Evolutionary conservation across 257 asterid genomes (phyloP).

Genomic region (Verbascum thapsus): DNA sequence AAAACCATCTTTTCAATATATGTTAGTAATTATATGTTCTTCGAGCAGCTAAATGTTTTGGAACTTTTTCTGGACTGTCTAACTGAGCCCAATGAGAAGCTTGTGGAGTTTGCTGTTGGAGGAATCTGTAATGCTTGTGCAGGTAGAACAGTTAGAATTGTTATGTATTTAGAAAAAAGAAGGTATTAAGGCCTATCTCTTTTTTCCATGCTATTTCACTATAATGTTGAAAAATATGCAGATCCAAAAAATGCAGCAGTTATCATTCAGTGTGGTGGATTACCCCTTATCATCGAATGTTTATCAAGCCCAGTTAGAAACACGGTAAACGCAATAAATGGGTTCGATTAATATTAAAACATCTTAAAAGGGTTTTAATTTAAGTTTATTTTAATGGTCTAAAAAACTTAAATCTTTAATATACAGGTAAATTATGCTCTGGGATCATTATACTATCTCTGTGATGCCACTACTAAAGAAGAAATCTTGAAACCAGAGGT

Average conservation of each 20-base stretch:
- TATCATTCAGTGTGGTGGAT: constrained; percentile 65
- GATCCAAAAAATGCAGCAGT: constrained; percentile 88
- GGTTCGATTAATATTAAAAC: background rate
- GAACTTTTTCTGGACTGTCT: constrained; percentile 94
- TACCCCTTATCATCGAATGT: constrained; percentile 83
- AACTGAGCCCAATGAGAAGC: constrained; percentile 86
- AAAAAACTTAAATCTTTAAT: constrained; percentile 13
- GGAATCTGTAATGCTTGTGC: constrained; percentile 89
- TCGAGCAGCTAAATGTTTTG: constrained; percentile 76
- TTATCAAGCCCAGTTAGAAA: constrained; percentile 89
- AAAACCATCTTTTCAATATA: background rate
- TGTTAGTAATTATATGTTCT: constrained; percentile 18
- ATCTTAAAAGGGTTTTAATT: background rate
- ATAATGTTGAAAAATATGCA: constrained; percentile 31
- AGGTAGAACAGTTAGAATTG: constrained; percentile 40
- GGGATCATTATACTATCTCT: constrained; percentile 75
- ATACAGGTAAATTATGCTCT: constrained; percentile 77
- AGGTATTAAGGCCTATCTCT: background rate
- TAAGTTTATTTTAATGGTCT: background rate
- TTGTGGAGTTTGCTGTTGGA: constrained; percentile 87
- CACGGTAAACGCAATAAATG: constrained; percentile 57
- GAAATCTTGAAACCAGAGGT: constrained; percentile 80
- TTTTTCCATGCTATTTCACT: background rate
- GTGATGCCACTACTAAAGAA: constrained; percentile 55
- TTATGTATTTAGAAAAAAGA: background rate